Conservation (phyloP, 805 yeast species). For the Suhomyces emberorum region DNA sequence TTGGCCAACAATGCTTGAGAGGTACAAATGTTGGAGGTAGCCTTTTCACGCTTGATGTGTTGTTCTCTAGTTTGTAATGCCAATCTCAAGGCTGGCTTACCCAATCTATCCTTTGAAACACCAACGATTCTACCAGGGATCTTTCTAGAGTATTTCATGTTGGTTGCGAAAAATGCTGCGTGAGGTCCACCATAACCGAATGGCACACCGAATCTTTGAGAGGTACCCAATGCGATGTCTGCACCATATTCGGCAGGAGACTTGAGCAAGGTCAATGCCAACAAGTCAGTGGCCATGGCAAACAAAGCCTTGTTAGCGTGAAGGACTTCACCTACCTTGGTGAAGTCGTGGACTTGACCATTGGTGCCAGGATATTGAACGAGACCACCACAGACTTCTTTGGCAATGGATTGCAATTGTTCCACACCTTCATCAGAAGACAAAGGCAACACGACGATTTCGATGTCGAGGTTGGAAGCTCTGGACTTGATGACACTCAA, state of each 20-base stretch:
- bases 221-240: constrained; percentile 86
- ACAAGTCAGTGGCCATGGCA: constrained; percentile 85
- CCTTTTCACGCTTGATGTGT: constrained; percentile 95
- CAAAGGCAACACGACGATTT: constrained; percentile 57
- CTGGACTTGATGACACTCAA: constrained; percentile 74
- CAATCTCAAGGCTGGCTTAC: constrained; percentile 82
- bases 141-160: constrained; percentile 77
- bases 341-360: constrained; percentile 57
- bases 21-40: constrained; percentile 96
- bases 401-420: constrained; percentile 21
- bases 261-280: constrained; percentile 80
- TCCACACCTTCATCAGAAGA: constrained; percentile 35
- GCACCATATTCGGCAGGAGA: constrained; percentile 88
- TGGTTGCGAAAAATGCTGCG: constrained; percentile 93
- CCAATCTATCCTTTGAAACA: constrained; percentile 85
- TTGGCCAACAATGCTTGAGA: constrained; percentile 96
- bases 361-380: constrained; percentile 90
- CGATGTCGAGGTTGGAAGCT: constrained; percentile 70
- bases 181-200: constrained; percentile 99
- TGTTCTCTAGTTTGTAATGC: constrained; percentile 98
- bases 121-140: constrained; percentile 97
- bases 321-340: constrained; percentile 56
- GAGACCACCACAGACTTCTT: constrained; percentile 70
- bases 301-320: constrained; percentile 74
- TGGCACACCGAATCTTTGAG: constrained; percentile 97